phyloP scores from a whole-genome alignment of 768 basidiomycete genomes.

The Trametes maxima region DNA sequence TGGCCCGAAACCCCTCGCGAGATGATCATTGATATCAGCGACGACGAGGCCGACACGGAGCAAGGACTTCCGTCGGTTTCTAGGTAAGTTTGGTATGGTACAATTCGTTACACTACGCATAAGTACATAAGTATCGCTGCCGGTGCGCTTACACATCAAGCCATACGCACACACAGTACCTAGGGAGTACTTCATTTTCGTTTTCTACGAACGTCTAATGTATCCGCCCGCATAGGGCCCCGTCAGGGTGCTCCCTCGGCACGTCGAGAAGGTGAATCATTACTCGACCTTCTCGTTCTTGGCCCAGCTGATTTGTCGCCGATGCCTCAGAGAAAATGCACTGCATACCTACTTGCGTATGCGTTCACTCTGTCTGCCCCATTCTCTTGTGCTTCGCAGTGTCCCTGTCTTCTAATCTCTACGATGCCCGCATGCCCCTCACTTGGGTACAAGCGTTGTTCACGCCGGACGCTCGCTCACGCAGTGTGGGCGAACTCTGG shows the following conservation, averaged over 20 bases:
- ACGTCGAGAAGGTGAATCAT: not conserved
- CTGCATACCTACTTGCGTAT: not conserved
- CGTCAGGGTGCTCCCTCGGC: constrained; percentile 6
- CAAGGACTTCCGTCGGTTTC: not conserved
- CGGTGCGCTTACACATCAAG: not conserved
- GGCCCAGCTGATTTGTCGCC: too few relatives aligned
- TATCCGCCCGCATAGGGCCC: constrained; percentile 13
- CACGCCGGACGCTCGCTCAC: not conserved
- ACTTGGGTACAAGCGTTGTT: not conserved
- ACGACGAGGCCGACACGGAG: constrained; percentile 46
- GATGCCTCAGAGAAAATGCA: too few relatives aligned
- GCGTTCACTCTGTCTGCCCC: not conserved
- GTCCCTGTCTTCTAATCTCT: not conserved
- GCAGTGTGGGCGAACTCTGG: not conserved
- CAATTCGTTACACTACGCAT: not conserved
- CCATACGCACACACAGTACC: not conserved
- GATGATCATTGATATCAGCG: constrained; percentile 52
- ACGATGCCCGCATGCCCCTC: not conserved
- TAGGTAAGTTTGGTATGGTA: constrained; percentile 5
- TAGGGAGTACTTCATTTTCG: constrained; percentile 12
- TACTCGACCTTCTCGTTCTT: too few relatives aligned
- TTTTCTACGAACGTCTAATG: constrained; percentile 4
- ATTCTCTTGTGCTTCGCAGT: not conserved
- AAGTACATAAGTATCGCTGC: not conserved
- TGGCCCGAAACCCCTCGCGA: constrained; percentile 52